Conservation (phyloP, 768 basidiomycete species). For the Lactarius pseudohatsudake region DNA sequence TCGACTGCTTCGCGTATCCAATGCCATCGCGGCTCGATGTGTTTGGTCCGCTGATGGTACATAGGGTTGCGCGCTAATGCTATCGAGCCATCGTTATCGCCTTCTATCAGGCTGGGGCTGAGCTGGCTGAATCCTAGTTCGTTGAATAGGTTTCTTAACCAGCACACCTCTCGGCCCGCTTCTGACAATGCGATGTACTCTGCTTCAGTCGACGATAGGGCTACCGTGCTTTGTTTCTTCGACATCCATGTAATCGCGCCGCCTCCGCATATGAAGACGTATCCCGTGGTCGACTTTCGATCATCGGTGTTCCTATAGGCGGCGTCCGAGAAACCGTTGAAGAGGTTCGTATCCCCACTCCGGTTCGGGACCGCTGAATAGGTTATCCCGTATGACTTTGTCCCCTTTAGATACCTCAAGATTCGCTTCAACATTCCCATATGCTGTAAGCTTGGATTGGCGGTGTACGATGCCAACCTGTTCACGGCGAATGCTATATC, state of each 20-base stretch:
- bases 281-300: fast-evolving
- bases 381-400: not conserved
- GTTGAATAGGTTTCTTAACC: not conserved
- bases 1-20: not conserved
- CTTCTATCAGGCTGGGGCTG: too few relatives aligned
- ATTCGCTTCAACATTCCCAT: not conserved
- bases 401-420: not conserved
- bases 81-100: too few relatives aligned
- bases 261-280: not conserved
- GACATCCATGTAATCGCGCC: not conserved
- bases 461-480: not conserved
- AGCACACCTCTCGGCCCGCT: not conserved
- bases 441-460: not conserved
- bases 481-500: not conserved
- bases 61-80: too few relatives aligned
- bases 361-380: not conserved
- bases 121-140: not conserved
- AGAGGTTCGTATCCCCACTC: too few relatives aligned
- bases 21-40: not conserved
- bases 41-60: too few relatives aligned
- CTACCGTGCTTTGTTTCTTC: not conserved
- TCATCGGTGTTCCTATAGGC: not conserved
- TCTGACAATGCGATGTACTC: not conserved
- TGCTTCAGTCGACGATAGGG: not conserved
- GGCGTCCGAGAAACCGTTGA: not conserved